Conservation (phyloP, 305 asterid genomes). For the Ajuga reptans region DNA sequence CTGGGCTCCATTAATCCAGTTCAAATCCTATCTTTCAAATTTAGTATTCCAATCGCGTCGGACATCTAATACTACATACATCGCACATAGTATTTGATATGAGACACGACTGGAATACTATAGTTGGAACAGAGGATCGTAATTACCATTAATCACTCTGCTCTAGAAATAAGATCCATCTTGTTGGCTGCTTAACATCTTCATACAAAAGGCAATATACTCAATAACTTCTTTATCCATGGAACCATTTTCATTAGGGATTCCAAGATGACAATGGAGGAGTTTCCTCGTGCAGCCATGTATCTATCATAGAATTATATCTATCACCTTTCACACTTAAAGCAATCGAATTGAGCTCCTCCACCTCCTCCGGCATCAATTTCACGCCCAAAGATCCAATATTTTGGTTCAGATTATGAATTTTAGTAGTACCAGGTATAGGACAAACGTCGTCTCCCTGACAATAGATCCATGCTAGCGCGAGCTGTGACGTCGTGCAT, state of each 20-base stretch:
- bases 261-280: constrained; percentile 7
- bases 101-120: too few species aligned
- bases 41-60: too few species aligned
- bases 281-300: constrained; percentile 3
- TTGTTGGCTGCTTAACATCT: too few species aligned
- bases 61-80: too few species aligned
- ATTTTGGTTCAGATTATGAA: constrained; percentile 1
- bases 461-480: background rate
- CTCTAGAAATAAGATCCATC: too few species aligned
- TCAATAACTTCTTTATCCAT: background rate
- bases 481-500: background rate
- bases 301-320: background rate
- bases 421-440: constrained; percentile 13
- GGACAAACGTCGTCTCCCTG: background rate
- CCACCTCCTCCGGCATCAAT: background rate
- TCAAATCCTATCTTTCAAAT: too few species aligned
- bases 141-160: too few species aligned
- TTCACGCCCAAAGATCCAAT: background rate
- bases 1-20: too few species aligned
- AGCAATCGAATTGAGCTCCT: background rate
- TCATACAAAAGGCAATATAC: too few species aligned
- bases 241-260: background rate
- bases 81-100: too few species aligned
- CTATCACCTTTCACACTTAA: background rate
- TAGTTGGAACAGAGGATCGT: too few species aligned